phyloP scores from a whole-genome alignment of 495 filamentous ascomycete genomes.

The Tuber indicum region DNA sequence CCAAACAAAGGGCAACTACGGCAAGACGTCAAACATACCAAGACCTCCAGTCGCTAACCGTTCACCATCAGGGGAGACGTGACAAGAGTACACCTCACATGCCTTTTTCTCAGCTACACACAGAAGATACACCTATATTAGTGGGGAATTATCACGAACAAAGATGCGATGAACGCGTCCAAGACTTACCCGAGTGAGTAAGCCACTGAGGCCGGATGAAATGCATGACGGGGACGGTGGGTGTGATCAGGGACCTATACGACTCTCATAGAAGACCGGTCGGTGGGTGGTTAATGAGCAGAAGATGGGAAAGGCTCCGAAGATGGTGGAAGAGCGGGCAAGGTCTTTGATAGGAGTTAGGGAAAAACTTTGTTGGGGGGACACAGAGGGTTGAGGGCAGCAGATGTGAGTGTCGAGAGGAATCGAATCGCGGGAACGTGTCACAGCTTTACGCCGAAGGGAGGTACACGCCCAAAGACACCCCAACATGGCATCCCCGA shows the following conservation, averaged over 20 bases:
- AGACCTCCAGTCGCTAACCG: slow-evolving; percentile 67
- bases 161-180: slow-evolving; percentile 14
- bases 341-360: neutral
- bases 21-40: slow-evolving; percentile 12
- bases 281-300: neutral
- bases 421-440: slow-evolving; percentile 1
- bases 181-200: slow-evolving; percentile 68
- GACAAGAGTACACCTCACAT: slow-evolving; percentile 95
- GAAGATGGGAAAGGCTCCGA: neutral
- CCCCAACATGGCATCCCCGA: neutral
- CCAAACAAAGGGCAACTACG: slow-evolving; percentile 32
- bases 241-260: neutral
- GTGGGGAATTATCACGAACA: slow-evolving; percentile 15
- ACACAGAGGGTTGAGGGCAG: neutral
- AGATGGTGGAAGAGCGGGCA: neutral
- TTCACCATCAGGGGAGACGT: slow-evolving; percentile 88
- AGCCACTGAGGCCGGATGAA: slow-evolving; percentile 93
- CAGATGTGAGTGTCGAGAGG: neutral
- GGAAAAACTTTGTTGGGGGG: neutral
- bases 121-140: slow-evolving; percentile 9
- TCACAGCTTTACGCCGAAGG: neutral
- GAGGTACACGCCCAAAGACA: neutral
- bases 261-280: neutral
- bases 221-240: slow-evolving; percentile 57
- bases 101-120: slow-evolving; percentile 81